Conservation (phyloP, 768 basidiomycete genomes). For the Russula abietina region DNA sequence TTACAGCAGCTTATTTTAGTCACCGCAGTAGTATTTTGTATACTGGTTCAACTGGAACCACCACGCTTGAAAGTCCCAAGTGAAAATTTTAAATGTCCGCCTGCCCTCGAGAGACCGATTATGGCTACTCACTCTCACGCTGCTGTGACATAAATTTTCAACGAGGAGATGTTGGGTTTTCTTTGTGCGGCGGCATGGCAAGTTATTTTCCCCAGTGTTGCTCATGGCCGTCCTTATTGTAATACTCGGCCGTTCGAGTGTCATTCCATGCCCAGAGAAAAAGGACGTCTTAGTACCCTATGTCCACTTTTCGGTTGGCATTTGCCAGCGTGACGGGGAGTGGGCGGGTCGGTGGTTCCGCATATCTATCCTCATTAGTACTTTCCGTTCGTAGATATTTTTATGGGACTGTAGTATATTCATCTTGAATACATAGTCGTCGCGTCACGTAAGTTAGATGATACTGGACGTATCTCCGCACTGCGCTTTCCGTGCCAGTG, state of each 20-base stretch:
- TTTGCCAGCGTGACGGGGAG: conserved; percentile 33
- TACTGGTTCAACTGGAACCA: background rate
- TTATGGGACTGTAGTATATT: too few relatives aligned
- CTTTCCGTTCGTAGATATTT: too few relatives aligned
- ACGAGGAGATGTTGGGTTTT: conserved; percentile 13
- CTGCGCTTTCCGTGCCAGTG: too few relatives aligned
- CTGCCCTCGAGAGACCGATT: conserved; percentile 4
- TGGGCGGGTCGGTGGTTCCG: conserved; percentile 75
- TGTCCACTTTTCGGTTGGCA: conserved; percentile 38
- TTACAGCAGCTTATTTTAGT: conserved; percentile 20
- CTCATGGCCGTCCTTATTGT: conserved; percentile 57
- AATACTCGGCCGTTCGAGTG: conserved; percentile 78
- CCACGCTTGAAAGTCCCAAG: background rate
- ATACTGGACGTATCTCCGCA: too few relatives aligned
- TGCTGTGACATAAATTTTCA: background rate
- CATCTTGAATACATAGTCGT: too few relatives aligned
- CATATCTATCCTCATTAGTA: too few relatives aligned
- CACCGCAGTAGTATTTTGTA: conserved; percentile 19
- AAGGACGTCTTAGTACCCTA: conserved; percentile 80
- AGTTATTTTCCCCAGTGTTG: conserved; percentile 76
- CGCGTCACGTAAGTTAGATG: too few relatives aligned
- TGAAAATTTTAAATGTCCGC: background rate
- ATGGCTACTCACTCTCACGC: conserved; percentile 11
- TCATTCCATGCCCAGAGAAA: conserved; percentile 73
- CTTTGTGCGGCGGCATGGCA: conserved; percentile 80